Evolutionary conservation across 768 basidiomycete genomes (phyloP), one percentile per base, ranked within the genome.

Genomic region (Lyophyllum shimeji): DNA sequence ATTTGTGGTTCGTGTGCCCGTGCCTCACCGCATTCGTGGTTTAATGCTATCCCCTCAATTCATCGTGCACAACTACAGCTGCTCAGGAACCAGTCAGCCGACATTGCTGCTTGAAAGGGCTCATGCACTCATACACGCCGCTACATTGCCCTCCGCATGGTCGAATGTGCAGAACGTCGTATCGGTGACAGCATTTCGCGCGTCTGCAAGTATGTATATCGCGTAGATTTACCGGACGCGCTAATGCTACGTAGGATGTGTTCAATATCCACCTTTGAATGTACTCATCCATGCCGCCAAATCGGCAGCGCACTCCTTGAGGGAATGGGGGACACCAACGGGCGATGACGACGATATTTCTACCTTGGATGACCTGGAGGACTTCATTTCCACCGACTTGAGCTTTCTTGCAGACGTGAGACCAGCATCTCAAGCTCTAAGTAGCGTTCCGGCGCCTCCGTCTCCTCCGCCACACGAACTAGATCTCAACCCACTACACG

Each of bases 331-430:
- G 9, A 63, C 64, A 7, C 59, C 65, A 7, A 45, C 66, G 21
- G 55, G 57, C 12, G 64, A 67, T 23, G 70, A 69, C 13, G 71
- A 67, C 21, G 79, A 81, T 44, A 27, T 73, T 27, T 74, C 73
- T 48, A 58, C 56, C 27, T 46, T 80, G 15, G 57, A 64, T 20
- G 73, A 74, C 18, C 67, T 84, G 54, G 74, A 77, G 44, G 78
- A 80, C 15, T 84, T 82, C 51, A 47, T 68, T 42, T 70, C 63
- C 23, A 73, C 75, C 18, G 65, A 76, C 53, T 64, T 77, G 39
- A 50, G 47, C 37, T 43, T 40, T 49, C 15, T 64, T 1, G 60
- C 49, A 27, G 27, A 24, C 20, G 21, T 5, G 9, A 42, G 7
- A 23, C 27, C 33, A 24, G 31, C 29, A 17, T n/a, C 11, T 27